phyloP scores from a whole-genome alignment of 176 grass and related monocot species.

The Oryza meridionalis region DNA sequence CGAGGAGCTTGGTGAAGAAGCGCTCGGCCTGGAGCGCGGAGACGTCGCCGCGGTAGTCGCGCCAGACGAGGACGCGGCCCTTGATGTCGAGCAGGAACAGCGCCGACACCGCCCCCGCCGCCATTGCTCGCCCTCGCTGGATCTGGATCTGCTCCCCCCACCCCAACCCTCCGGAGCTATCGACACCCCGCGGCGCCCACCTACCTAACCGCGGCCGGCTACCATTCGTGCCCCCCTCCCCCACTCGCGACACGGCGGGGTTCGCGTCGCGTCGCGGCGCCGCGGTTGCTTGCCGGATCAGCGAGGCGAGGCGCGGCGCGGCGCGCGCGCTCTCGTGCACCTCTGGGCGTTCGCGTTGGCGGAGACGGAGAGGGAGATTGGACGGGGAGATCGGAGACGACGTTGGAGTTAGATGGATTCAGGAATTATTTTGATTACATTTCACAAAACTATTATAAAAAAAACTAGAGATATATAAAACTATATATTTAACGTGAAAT shows the following conservation, averaged over 20 bases:
- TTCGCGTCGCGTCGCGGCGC: neutral
- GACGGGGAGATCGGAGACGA: conserved; percentile 12
- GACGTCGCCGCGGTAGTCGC: conserved; percentile 96
- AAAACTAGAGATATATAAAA: no score
- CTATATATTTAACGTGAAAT: no score
- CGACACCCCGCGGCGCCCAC: neutral
- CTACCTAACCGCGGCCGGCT: neutral
- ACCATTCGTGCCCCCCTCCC: neutral
- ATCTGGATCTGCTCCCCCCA: conserved; percentile 20
- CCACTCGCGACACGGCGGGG: neutral
- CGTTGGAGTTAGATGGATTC: conserved; percentile 2
- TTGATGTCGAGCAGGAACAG: conserved; percentile 99
- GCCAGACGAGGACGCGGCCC: conserved; percentile 98
- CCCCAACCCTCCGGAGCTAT: no score
- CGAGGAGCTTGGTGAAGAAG: conserved; percentile 96
- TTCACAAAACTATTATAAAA: no score
- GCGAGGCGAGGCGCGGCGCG: neutral
- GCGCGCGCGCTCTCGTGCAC: neutral
- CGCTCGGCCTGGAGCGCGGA: conserved; percentile 93
- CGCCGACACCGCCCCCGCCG: conserved; percentile 60
- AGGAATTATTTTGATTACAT: neutral
- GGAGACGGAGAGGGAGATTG: no score
- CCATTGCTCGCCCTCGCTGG: neutral
- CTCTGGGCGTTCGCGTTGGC: neutral
- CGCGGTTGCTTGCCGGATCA: neutral